These are phyloP conservation scores for Aethionema arabicum DNA, from an alignment of 345 rosid species.

Conservation along the genomic window DNA sequence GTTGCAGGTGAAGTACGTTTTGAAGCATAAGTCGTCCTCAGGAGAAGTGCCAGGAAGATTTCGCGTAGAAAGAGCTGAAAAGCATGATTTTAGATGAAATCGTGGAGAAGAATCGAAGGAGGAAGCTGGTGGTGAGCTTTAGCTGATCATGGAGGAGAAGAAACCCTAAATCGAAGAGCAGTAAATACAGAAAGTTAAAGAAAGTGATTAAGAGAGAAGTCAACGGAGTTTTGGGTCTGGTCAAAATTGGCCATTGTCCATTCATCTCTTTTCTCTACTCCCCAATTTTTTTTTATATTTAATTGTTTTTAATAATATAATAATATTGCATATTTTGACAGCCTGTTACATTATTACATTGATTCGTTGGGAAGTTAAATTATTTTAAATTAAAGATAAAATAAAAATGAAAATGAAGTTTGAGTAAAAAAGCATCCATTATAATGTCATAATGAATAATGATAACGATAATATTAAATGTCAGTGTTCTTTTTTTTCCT, in stretches of 20 bases:
- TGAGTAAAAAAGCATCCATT: not conserved
- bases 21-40: conserved; percentile 13
- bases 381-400: not conserved
- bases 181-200: conserved; percentile 11
- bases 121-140: not conserved
- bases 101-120: conserved; percentile 5
- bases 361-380: conserved; percentile 11
- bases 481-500: no score
- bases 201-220: conserved; percentile 5
- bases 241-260: no score
- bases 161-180: conserved; percentile 7
- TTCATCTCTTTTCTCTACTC: no score
- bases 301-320: no score
- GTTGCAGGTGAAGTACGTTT: conserved; percentile 20
- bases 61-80: conserved; percentile 12
- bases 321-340: conserved; percentile 15
- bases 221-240: not conserved
- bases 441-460: no score
- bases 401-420: not conserved
- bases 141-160: conserved; percentile 2
- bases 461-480: no score
- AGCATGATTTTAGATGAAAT: conserved; percentile 17
- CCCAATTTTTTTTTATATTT: not conserved
- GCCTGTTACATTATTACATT: conserved; percentile 12
- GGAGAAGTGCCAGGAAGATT: not conserved